Percentiles rank a stretch among this genome's conserved stretches.
phyloP scores from a whole-genome alignment of 768 basidiomycete genomes.

The Psilocybe azurescens region DNA sequence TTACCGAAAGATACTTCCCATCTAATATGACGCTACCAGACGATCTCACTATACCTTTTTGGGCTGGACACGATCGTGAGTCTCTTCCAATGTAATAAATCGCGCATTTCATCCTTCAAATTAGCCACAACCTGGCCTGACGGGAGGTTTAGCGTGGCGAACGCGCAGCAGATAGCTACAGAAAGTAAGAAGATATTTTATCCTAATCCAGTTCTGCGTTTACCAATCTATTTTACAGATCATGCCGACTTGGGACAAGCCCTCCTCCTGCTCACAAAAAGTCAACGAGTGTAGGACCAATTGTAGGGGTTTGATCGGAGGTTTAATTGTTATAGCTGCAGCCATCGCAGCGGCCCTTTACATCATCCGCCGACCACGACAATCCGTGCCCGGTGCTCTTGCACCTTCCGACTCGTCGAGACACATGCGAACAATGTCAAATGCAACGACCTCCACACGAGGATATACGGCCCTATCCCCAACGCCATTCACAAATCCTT shows the following conservation, averaged over 20 bases:
- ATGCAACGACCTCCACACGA: conserved; percentile 24
- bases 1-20: no score
- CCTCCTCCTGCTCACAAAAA: conserved; percentile 18
- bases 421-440: conserved; percentile 32
- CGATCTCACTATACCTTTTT: no score
- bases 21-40: no score
- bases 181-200: conserved; percentile 25
- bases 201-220: not conserved
- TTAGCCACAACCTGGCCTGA: conserved; percentile 36
- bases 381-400: conserved; percentile 1
- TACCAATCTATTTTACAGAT: conserved; percentile 25
- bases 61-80: no score
- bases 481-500: conserved; percentile 25
- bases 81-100: no score
- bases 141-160: conserved; percentile 21
- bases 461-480: conserved; percentile 29
- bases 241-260: conserved; percentile 31
- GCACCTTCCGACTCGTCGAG: conserved; percentile 17
- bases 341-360: conserved; percentile 33
- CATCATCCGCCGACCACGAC: conserved; percentile 30
- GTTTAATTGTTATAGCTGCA: conserved; percentile 36
- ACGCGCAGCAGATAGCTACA: conserved; percentile 36
- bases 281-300: conserved; percentile 39
- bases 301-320: conserved; percentile 52
- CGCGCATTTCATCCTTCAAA: not conserved